phyloP scores from a whole-genome alignment of 75 land plant species.

The Isoetes taiwanensis region DNA sequence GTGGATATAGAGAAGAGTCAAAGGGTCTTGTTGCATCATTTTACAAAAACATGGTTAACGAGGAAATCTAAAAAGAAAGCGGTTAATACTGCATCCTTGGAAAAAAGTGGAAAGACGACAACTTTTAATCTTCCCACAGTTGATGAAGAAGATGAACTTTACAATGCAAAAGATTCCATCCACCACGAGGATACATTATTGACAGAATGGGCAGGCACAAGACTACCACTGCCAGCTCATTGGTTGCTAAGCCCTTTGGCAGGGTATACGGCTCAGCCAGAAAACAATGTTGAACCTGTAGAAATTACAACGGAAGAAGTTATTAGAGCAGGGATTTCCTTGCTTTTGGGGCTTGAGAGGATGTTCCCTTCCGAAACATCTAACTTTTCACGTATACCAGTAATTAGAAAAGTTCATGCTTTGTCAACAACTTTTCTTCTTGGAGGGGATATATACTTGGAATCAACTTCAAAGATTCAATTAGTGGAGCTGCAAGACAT shows the following conservation, averaged over 20 bases:
- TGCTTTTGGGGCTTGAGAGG: slow-evolving; percentile 70
- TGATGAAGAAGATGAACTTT: slow-evolving; percentile 36
- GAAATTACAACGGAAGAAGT: slow-evolving; percentile 19
- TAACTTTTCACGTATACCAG: slow-evolving; percentile 30
- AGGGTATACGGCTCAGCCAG: background rate
- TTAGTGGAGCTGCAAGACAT: slow-evolving; percentile 48
- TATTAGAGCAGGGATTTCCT: slow-evolving; percentile 49
- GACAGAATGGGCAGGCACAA: slow-evolving; percentile 71
- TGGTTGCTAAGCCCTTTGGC: slow-evolving; percentile 89
- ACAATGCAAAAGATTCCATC: background rate
- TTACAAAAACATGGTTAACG: slow-evolving; percentile 41
- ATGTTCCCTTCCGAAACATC: slow-evolving; percentile 14
- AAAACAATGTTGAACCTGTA: background rate
- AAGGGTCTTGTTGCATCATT: slow-evolving; percentile 47
- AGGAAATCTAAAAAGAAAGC: too few species aligned
- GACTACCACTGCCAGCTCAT: slow-evolving; percentile 67
- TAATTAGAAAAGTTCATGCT: slow-evolving; percentile 72
- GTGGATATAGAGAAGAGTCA: slow-evolving; percentile 10
- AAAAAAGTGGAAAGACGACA: too few species aligned
- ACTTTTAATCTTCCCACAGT: slow-evolving; percentile 39
- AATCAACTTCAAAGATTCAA: slow-evolving; percentile 36
- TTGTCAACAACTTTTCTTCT: slow-evolving; percentile 51
- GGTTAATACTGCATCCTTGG: too few species aligned
- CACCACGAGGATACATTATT: slow-evolving; percentile 9
- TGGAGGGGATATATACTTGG: slow-evolving; percentile 49